phyloP scores from a whole-genome alignment of 2,329 filamentous ascomycete species.

The Dothidotthia symphoricarpi region DNA sequence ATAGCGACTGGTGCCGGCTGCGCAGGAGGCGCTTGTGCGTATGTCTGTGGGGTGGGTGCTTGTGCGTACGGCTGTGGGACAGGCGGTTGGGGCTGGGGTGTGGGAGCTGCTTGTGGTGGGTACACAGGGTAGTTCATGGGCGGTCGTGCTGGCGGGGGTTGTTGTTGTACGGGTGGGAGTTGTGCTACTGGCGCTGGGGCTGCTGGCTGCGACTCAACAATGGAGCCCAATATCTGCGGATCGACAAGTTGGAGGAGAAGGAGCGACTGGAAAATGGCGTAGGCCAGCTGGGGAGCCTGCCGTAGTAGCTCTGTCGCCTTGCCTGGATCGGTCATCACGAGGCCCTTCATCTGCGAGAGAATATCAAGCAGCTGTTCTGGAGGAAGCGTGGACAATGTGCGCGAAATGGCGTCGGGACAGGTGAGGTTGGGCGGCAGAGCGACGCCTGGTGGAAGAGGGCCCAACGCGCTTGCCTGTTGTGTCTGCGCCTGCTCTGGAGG shows the following conservation, averaged over 20 bases:
- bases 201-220: conserved; percentile 61
- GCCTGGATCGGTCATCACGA: conserved; percentile 77
- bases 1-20: conserved; percentile 22
- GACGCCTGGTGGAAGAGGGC: conserved; percentile 78
- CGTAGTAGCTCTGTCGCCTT: conserved; percentile 83
- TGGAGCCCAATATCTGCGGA: conserved; percentile 74
- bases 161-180: conserved; percentile 41
- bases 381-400: conserved; percentile 82
- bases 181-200: conserved; percentile 34
- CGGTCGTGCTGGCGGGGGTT: conserved; percentile 33
- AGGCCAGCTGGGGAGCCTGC: conserved; percentile 87
- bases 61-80: conserved; percentile 45
- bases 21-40: conserved; percentile 8
- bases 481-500: conserved; percentile 37
- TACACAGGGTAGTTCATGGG: conserved; percentile 36
- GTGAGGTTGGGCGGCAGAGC: conserved; percentile 80
- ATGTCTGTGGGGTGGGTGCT: conserved; percentile 38
- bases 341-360: conserved; percentile 87
- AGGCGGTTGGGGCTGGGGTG: conserved; percentile 48
- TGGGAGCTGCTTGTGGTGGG: conserved; percentile 50
- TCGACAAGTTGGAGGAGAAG: conserved; percentile 92
- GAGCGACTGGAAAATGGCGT: conserved; percentile 91
- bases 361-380: conserved; percentile 90
- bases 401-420: conserved; percentile 86
- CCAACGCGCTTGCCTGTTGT: conserved; percentile 58